Evolutionary conservation across 2,329 filamentous ascomycete species (phyloP).

Genomic region (Trichothecium roseum): DNA sequence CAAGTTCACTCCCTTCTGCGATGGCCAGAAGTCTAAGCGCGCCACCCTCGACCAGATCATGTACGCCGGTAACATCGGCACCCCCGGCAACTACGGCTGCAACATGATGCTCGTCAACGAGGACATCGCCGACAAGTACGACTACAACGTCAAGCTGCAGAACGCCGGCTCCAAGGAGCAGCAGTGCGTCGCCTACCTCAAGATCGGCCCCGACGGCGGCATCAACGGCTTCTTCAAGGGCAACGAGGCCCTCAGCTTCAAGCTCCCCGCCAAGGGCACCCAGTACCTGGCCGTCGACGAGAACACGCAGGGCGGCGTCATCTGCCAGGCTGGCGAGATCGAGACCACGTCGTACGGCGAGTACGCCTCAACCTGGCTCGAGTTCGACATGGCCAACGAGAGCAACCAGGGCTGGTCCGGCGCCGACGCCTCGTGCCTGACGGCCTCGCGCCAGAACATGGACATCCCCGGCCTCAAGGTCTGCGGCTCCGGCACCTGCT

Average conservation of each 20-base stretch:
- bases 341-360: conserved; percentile 26
- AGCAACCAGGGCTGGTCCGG: conserved; percentile 39
- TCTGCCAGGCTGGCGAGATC: conserved; percentile 25
- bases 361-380: conserved; percentile 35
- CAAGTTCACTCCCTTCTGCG: conserved; percentile 22
- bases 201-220: conserved; percentile 33
- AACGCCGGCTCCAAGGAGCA: conserved; percentile 23
- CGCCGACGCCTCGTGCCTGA: conserved; percentile 38
- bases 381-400: conserved; percentile 36
- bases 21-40: conserved; percentile 29
- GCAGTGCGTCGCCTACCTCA: conserved; percentile 37
- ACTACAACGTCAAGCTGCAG: conserved; percentile 31
- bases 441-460: conserved; percentile 22
- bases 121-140: conserved; percentile 26
- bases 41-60: conserved; percentile 34
- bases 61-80: conserved; percentile 37
- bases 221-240: conserved; percentile 40
- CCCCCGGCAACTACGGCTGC: conserved; percentile 32
- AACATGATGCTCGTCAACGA: conserved; percentile 37
- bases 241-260: conserved; percentile 29
- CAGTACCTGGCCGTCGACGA: conserved; percentile 32
- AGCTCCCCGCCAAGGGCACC: conserved; percentile 22
- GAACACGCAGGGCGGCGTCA: conserved; percentile 38
- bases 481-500: conserved; percentile 29
- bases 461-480: conserved; percentile 25